phyloP scores from a whole-genome alignment of 1,139 yeast genomes.

The Geotrichum fermentans region DNA sequence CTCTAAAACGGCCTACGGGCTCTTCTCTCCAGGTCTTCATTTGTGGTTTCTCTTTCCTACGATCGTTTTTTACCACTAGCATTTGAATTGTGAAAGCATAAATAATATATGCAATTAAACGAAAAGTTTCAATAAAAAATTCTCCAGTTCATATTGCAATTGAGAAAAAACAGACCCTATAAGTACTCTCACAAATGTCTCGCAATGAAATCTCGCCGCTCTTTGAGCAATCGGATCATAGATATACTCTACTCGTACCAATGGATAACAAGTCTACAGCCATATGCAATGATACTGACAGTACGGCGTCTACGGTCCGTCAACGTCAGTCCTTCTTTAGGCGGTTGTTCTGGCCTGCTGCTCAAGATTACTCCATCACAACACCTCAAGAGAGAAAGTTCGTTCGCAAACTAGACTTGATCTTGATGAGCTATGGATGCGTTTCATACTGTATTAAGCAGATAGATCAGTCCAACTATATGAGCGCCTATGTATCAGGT shows the following conservation, averaged over 20 bases:
- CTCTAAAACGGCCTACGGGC: too few species aligned
- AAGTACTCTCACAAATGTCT: too few species aligned
- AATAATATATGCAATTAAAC: too few species aligned
- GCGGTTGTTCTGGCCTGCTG: conserved; percentile 6
- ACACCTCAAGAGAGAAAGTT: conserved; percentile 6
- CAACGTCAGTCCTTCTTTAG: conserved; percentile 1
- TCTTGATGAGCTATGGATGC: conserved; percentile 13
- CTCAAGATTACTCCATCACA: not conserved
- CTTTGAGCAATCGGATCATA: not conserved
- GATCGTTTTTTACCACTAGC: too few species aligned
- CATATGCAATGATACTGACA: not conserved
- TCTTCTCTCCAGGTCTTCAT: too few species aligned
- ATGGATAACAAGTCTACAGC: not conserved
- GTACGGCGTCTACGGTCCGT: not conserved
- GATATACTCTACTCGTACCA: not conserved
- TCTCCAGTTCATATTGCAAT: too few species aligned
- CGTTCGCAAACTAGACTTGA: conserved; percentile 7
- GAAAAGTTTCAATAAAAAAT: too few species aligned
- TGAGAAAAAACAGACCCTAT: too few species aligned
- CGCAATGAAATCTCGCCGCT: too few species aligned
- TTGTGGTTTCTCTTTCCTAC: too few species aligned
- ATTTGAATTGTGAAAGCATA: too few species aligned
- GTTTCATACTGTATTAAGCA: conserved; percentile 7
- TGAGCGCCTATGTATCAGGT: conserved; percentile 55
- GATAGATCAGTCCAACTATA: conserved; percentile 37